Conservation (phyloP, 169 alveolate species). For the Plasmodium malariae region DNA sequence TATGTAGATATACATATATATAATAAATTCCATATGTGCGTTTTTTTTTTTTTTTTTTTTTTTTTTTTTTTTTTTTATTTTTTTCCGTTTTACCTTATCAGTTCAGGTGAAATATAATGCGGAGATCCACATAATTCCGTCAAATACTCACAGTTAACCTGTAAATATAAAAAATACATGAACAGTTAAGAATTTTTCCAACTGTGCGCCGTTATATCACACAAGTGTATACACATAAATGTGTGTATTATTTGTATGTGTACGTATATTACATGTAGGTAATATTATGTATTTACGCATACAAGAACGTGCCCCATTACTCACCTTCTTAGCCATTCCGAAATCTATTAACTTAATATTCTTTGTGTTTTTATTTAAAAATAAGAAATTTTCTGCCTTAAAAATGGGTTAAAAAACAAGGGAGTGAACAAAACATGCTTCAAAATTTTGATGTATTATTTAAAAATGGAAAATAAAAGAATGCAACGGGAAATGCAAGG, state of each 20-base stretch:
- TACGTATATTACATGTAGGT: neutral
- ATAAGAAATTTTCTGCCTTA: slow-evolving; percentile 33
- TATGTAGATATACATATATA: too few species aligned
- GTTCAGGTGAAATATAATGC: slow-evolving; percentile 85
- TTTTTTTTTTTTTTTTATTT: too few species aligned
- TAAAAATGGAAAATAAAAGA: too few species aligned
- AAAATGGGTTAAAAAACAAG: too few species aligned
- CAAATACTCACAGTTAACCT: slow-evolving; percentile 75
- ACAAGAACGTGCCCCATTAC: neutral
- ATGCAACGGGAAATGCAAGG: too few species aligned
- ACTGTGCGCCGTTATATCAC: slow-evolving; percentile 9
- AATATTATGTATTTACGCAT: neutral
- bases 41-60: slow-evolving; percentile 11
- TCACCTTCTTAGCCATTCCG: slow-evolving; percentile 84
- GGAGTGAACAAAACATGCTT: too few species aligned
- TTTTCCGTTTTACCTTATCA: slow-evolving; percentile 75
- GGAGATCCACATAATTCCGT: slow-evolving; percentile 85
- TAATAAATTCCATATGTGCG: neutral
- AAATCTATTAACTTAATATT: slow-evolving; percentile 81
- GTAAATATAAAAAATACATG: slow-evolving; percentile 40
- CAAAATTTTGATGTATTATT: too few species aligned
- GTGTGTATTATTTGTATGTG: too few species aligned
- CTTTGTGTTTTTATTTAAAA: slow-evolving; percentile 65
- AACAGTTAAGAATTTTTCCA: too few species aligned
- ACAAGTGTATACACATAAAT: neutral